Conservation (phyloP, 1,139 yeast species). For the Groenewaldozyma auringiensis region DNA sequence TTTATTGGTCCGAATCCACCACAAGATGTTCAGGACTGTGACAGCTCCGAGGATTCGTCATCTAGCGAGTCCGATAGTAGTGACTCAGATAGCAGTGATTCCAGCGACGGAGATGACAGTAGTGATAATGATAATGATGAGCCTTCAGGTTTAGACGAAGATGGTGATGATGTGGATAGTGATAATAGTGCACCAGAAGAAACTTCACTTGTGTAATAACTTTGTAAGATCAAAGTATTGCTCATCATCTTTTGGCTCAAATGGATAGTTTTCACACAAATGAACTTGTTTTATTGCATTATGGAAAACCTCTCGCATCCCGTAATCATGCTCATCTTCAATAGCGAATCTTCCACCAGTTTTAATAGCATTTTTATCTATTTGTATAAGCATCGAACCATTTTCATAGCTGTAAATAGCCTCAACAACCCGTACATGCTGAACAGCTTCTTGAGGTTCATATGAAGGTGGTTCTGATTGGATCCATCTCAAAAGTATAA, state of each 20-base stretch:
- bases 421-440: not conserved
- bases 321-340: conserved; percentile 10
- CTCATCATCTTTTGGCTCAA: not conserved
- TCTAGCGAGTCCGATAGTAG: conserved; percentile 15
- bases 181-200: conserved; percentile 15
- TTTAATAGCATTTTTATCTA: not conserved
- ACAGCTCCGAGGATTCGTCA: conserved; percentile 13
- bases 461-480: not conserved
- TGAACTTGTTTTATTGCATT: conserved; percentile 3
- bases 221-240: not conserved
- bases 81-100: conserved; percentile 12
- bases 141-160: conserved; percentile 8
- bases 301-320: conserved; percentile 7
- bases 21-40: too few relatives aligned
- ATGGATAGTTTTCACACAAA: not conserved
- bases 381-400: not conserved
- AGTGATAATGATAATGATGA: conserved; percentile 8
- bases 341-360: not conserved
- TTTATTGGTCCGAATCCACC: conserved; percentile 3
- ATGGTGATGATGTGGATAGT: conserved; percentile 4
- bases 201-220: conserved; percentile 5
- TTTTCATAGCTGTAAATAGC: not conserved
- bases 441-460: not conserved
- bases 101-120: conserved; percentile 7
- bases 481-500: conserved; percentile 2